Evolutionary conservation across 2,329 filamentous ascomycete species (phyloP).

Genomic region (Hymenoscyphus infarciens): DNA sequence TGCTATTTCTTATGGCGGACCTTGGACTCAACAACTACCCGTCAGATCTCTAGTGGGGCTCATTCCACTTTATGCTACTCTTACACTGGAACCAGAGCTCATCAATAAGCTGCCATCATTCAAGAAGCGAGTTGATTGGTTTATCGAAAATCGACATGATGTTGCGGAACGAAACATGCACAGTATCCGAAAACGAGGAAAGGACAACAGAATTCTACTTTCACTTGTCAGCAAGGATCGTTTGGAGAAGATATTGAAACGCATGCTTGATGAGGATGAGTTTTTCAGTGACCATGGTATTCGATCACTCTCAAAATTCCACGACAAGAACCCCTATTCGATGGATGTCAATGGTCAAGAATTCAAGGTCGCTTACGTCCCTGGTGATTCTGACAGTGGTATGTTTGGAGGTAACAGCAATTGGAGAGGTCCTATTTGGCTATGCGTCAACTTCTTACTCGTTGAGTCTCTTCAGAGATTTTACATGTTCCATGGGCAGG

Average conservation of each 20-base stretch:
- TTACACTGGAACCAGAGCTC: conserved; percentile 89
- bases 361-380: conserved; percentile 84
- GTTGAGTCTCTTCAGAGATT: conserved; percentile 93
- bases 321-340: conserved; percentile 83
- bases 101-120: conserved; percentile 89
- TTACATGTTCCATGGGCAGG: conserved; percentile 91
- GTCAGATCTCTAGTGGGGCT: conserved; percentile 89
- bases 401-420: conserved; percentile 97
- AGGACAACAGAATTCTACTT: conserved; percentile 81
- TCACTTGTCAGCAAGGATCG: conserved; percentile 91
- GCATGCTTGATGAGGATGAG: conserved; percentile 92
- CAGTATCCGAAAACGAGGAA: conserved; percentile 84
- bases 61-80: conserved; percentile 87
- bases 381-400: conserved; percentile 93
- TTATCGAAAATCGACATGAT: conserved; percentile 82
- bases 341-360: conserved; percentile 94
- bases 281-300: conserved; percentile 90
- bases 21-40: conserved; percentile 88
- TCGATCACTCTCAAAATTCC: conserved; percentile 85
- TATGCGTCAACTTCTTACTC: conserved; percentile 91
- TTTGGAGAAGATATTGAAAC: conserved; percentile 80
- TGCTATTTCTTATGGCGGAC: conserved; percentile 92
- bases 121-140: conserved; percentile 92
- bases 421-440: conserved; percentile 94
- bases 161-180: conserved; percentile 92